Percentiles rank a stretch among this genome's conserved stretches.
phyloP scores from a whole-genome alignment of 2,329 filamentous ascomycete species.

The Torrubiellomyces zombiae region DNA sequence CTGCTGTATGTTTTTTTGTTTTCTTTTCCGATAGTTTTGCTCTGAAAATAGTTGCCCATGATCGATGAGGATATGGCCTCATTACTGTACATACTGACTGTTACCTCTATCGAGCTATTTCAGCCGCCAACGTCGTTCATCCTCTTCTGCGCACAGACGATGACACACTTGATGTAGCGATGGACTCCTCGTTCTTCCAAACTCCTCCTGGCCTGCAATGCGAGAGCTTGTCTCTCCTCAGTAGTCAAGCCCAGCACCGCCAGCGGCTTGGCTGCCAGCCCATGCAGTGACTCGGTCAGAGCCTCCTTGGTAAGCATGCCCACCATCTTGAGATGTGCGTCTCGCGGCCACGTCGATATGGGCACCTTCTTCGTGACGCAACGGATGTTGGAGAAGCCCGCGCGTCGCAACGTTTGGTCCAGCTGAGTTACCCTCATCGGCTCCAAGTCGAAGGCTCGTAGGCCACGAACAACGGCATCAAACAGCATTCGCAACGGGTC shows the following conservation, averaged over 20 bases:
- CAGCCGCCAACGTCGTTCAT: slow-evolving; percentile 2
- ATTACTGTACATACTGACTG: background rate
- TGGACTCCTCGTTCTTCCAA: slow-evolving; percentile 20
- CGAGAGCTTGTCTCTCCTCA: slow-evolving; percentile 17
- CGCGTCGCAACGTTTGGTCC: slow-evolving; percentile 17
- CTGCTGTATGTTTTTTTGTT: too few relatives aligned
- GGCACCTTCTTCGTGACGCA: slow-evolving; percentile 26
- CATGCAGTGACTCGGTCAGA: slow-evolving; percentile 23
- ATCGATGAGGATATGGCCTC: too few relatives aligned
- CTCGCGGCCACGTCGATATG: slow-evolving; percentile 26
- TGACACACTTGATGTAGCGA: slow-evolving; percentile 25
- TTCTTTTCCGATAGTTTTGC: too few relatives aligned
- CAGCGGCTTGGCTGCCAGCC: slow-evolving; percentile 24
- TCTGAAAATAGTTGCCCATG: too few relatives aligned
- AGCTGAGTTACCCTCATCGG: slow-evolving; percentile 18
- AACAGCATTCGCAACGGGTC: slow-evolving; percentile 19
- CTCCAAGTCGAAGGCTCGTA: slow-evolving; percentile 21
- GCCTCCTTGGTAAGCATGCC: slow-evolving; percentile 28
- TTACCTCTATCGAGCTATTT: slow-evolving; percentile 1
- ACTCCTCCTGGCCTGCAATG: slow-evolving; percentile 14
- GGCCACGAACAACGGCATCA: slow-evolving; percentile 14
- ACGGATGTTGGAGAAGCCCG: slow-evolving; percentile 28
- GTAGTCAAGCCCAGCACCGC: slow-evolving; percentile 18
- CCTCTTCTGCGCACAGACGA: slow-evolving; percentile 26
- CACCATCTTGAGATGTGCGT: slow-evolving; percentile 21